These are phyloP conservation scores for Apiotrichum brassicae DNA, from an alignment of 1,284 basidiomycete species.

Conservation along the genomic window DNA sequence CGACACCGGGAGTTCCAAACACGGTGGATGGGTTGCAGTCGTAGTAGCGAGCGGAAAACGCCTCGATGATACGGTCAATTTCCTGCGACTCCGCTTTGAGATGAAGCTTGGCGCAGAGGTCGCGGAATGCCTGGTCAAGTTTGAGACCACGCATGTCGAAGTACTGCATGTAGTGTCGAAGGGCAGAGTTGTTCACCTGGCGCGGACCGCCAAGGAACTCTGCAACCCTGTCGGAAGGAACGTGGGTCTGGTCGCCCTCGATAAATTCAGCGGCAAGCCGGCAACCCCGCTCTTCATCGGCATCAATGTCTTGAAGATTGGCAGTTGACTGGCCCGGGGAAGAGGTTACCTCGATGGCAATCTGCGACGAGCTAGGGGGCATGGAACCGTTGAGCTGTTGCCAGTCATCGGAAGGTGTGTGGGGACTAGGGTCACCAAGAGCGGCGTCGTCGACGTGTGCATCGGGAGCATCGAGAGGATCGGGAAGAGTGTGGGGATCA, in stretches of 20 bases:
- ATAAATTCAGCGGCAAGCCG: slow-evolving; percentile 73
- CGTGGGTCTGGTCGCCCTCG: slow-evolving; percentile 77
- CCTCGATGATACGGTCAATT: slow-evolving; percentile 89
- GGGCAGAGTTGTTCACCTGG: slow-evolving; percentile 64
- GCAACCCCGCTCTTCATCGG: slow-evolving; percentile 58
- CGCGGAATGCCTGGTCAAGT: slow-evolving; percentile 82
- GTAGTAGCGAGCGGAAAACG: slow-evolving; percentile 82
- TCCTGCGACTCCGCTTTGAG: slow-evolving; percentile 96
- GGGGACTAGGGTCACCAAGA: not conserved
- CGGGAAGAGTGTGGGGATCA: not conserved
- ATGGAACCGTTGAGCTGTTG: not conserved
- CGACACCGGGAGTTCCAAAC: slow-evolving; percentile 81
- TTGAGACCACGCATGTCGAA: slow-evolving; percentile 81
- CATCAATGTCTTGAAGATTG: slow-evolving; percentile 6
- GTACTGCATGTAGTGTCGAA: slow-evolving; percentile 74
- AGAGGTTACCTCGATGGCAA: slow-evolving; percentile 13
- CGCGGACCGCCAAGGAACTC: slow-evolving; percentile 89
- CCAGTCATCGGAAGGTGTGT: not conserved
- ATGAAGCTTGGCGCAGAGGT: slow-evolving; percentile 82
- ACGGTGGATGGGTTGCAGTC: slow-evolving; percentile 76
- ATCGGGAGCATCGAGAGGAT: not conserved
- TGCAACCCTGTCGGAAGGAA: slow-evolving; percentile 84
- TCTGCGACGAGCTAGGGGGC: not conserved
- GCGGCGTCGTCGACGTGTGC: not conserved
- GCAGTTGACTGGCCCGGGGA: slow-evolving; percentile 10